Conservation (phyloP, 495 filamentous ascomycete species). For the Podospora fimiseda region DNA sequence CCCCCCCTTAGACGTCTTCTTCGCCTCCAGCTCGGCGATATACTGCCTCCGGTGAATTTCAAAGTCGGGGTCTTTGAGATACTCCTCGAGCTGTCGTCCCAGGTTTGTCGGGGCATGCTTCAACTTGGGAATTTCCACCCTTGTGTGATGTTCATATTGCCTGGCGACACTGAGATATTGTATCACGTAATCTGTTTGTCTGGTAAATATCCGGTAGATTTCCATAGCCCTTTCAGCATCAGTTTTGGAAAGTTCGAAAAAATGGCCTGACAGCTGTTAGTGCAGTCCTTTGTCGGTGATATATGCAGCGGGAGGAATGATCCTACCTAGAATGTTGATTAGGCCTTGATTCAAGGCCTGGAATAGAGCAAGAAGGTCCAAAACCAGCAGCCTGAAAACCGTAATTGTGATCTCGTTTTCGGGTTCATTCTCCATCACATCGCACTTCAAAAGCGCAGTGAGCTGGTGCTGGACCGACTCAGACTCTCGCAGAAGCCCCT, state of each 20-base stretch:
- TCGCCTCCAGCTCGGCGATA: slow-evolving; percentile 74
- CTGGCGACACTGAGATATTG: slow-evolving; percentile 81
- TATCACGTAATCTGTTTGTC: slow-evolving; percentile 88
- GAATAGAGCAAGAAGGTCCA: slow-evolving; percentile 86
- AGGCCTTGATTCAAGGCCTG: slow-evolving; percentile 95
- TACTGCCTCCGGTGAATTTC: slow-evolving; percentile 91
- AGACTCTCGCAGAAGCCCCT: slow-evolving; percentile 87
- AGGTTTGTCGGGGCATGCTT: slow-evolving; percentile 95
- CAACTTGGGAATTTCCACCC: slow-evolving; percentile 91
- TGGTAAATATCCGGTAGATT: slow-evolving; percentile 90
- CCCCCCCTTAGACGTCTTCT: slow-evolving; percentile 48
- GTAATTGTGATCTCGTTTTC: slow-evolving; percentile 97
- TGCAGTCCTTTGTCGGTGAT: background rate
- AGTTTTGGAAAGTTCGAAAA: slow-evolving; percentile 93
- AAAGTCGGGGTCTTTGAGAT: slow-evolving; percentile 92
- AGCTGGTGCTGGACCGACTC: slow-evolving; percentile 89
- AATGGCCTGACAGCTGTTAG: slow-evolving; percentile 61
- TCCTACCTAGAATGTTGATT: slow-evolving; percentile 89
- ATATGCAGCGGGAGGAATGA: background rate
- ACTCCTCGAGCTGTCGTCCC: slow-evolving; percentile 84
- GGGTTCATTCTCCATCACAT: slow-evolving; percentile 80
- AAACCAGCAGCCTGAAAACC: slow-evolving; percentile 86
- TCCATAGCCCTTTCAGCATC: slow-evolving; percentile 88
- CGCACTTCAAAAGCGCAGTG: slow-evolving; percentile 75
- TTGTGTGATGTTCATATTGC: slow-evolving; percentile 82